phyloP scores from a whole-genome alignment of 2,329 filamentous ascomycete species.

The Penicillium sp. region DNA sequence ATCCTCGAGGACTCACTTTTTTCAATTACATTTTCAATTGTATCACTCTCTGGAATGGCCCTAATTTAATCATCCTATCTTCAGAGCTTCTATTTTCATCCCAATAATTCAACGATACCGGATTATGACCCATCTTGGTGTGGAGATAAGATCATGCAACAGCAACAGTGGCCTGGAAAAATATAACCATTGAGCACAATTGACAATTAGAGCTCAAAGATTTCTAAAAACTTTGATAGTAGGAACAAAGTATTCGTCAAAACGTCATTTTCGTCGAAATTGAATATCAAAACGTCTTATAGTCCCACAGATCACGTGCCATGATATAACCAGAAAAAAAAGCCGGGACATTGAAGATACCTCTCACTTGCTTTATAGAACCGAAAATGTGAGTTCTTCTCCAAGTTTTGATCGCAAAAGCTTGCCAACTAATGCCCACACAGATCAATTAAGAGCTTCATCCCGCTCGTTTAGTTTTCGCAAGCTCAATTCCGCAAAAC shows the following conservation, averaged over 20 bases:
- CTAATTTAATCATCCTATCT: too few species aligned
- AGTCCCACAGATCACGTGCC: conserved; percentile 1
- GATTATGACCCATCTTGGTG: too few species aligned
- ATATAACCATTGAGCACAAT: too few species aligned
- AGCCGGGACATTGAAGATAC: not conserved
- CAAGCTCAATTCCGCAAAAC: conserved; percentile 18
- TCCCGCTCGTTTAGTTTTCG: not conserved
- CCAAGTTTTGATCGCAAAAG: not conserved
- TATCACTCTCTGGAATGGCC: too few species aligned
- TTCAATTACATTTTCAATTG: too few species aligned
- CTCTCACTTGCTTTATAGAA: not conserved
- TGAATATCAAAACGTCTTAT: not conserved
- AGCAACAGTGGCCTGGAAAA: too few species aligned
- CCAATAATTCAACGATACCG: not conserved
- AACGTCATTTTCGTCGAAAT: too few species aligned
- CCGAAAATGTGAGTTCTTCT: conserved; percentile 1
- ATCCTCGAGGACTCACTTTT: not conserved
- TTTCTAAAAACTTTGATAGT: too few species aligned
- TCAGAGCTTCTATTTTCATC: not conserved
- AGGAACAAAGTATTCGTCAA: too few species aligned
- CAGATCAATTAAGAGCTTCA: not conserved
- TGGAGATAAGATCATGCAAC: too few species aligned
- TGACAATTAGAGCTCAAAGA: too few species aligned
- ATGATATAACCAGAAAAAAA: conserved; percentile 8
- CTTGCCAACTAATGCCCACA: not conserved